Base-by-base conservation (phyloP, 108 stramenopile genomes). In the Cyclostephanos invisitatus region DNA sequence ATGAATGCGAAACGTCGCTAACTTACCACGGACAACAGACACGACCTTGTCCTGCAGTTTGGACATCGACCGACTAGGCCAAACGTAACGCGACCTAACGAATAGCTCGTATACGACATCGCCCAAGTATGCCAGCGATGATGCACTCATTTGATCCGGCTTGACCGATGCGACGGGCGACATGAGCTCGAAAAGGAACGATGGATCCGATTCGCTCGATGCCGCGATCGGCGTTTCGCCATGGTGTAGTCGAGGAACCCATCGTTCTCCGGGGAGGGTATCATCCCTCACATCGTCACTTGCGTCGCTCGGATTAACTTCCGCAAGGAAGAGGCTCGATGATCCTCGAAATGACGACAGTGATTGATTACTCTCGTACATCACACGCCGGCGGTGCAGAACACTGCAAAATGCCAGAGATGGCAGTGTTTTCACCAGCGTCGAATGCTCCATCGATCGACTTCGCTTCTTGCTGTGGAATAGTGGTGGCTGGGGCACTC, bases 101-200 rank as follows among this genome's bases (percentile, higher is more conserved):
- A 90, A 90, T 18, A 95, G 74, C 53, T 92, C 91, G 59, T 80
- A 95, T 7, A 92, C 85, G 37, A 82, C 86, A 80, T 95, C 94
- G 15, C 94, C 94, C 58, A 95, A 74, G 72, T 91, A 95, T 8
- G 94, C 91, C 50, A 91, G 72, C 42, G 87, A 78, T 8, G 93
- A 90, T 40, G 90, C 85, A 75, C 86, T 83, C 86, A 94, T 87
- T 72, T 89, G 93, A 81, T 88, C 79, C 14, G 79, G 79, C 64
- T 80, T 57, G 8, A 62, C 79, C 18, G 72, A 59, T 37, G 49
- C 10, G 24, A 65, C 32, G n/a, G 79, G 79, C 50, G 79, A 69
- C 79, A 80, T 74, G 28, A 80, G 37, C 32, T 73, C 64, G 36
- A 77, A 70, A 20, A 77, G 64, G 21, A 20, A 12, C 10, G 64